Percentiles rank a stretch among this genome's conserved stretches.
These are phyloP conservation scores for Helminthosporium solani DNA, from an alignment of 2,329 filamentous ascomycete species.

Conservation along the genomic window DNA sequence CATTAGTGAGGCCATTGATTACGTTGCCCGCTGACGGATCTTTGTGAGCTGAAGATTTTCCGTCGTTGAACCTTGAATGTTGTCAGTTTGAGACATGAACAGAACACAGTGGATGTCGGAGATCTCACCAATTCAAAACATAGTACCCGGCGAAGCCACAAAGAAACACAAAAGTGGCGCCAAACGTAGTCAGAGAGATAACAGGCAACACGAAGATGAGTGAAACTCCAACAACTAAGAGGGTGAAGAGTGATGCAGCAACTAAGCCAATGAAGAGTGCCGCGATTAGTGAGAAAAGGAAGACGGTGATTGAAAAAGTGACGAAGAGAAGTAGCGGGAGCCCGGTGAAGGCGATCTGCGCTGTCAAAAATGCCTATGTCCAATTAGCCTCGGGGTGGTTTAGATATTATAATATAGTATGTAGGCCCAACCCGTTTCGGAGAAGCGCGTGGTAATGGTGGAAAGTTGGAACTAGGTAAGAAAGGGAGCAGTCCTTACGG, in stretches of 20 bases:
- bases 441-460: too few relatives aligned
- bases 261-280: conserved; percentile 57
- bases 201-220: conserved; percentile 68
- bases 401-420: too few relatives aligned
- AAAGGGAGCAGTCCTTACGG: conserved; percentile 52
- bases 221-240: conserved; percentile 68
- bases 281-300: conserved; percentile 62
- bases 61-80: conserved; percentile 27
- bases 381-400: too few relatives aligned
- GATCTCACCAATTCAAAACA: conserved; percentile 43
- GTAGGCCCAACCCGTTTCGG: too few relatives aligned
- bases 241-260: conserved; percentile 59
- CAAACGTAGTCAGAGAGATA: conserved; percentile 63
- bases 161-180: conserved; percentile 64
- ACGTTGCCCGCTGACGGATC: conserved; percentile 44
- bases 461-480: not conserved
- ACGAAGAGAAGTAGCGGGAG: conserved; percentile 69
- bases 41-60: conserved; percentile 24
- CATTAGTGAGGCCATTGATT: conserved; percentile 44
- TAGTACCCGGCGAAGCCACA: conserved; percentile 60
- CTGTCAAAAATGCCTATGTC: conserved; percentile 66
- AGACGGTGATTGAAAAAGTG: conserved; percentile 63
- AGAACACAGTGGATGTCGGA: not conserved
- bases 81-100: not conserved
- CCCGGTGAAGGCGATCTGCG: conserved; percentile 65